Base-by-base conservation (phyloP, 768 basidiomycete genomes). In the Hypsizygus marmoreus region DNA sequence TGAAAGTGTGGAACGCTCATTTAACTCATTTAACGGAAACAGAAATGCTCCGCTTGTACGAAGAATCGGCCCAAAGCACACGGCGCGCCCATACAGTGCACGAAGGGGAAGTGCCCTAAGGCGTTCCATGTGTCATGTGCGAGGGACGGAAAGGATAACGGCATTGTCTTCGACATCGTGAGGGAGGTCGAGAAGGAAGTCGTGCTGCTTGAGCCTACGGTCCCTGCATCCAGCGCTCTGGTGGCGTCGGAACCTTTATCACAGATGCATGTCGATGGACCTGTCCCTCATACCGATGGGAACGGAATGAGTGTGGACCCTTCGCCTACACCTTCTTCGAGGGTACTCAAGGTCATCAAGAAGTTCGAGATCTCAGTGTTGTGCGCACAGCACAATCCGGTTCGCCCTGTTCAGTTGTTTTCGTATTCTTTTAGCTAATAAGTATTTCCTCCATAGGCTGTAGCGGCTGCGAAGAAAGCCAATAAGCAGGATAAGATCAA, bases 91-190 rank as follows among this genome's bases (percentile, higher is more conserved):
- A 84, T 97, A 19, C 95, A 97, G 60, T 97, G 95, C 62, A 90
- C 91, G 12, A 91, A 90, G 65, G 94, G 93, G 34, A 95, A 94
- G 68, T 97, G 95, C 57, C 76, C 89, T 9, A 90, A 88, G 61
- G 90, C 95, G 0, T 97, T 92, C 69, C 95, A 98, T 59, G 87
- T 97, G 22, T 86, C 84, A 3, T 99, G 97, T 63, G 95, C 97
- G 0, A 70, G 75, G 31, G 75, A 81, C 14, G 80, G 82, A 1
- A 66, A 64, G 9, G 68, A 69, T 2, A 61, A 68, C 4, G 80
- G 77, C 8, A 76, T 90, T 32, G 69, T 80, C 17, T 91, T 84
- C 56, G 66, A 64, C 1, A 73, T 88, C 25, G 36, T 84, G n/a
- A 70, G 76, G 38, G 86, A 88, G 55, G 79, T 90, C 0, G 86